phyloP scores from a whole-genome alignment of 2,329 filamentous ascomycete species.

The Davidsoniella eucalypti region DNA sequence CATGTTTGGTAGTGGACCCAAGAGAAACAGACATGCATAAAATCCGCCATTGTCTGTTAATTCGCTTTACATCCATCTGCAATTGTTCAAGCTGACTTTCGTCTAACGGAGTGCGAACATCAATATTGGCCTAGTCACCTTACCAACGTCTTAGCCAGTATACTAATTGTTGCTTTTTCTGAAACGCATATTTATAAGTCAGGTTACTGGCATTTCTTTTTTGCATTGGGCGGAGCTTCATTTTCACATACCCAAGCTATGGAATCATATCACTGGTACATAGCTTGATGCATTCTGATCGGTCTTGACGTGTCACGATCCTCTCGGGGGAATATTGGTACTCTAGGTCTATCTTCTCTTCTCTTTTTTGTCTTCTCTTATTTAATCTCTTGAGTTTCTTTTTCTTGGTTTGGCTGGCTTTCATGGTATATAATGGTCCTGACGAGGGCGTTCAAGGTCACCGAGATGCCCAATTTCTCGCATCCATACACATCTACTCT shows the following conservation, averaged over 20 bases:
- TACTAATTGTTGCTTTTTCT: too few relatives aligned
- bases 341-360: neutral
- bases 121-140: too few relatives aligned
- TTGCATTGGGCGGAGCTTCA: too few relatives aligned
- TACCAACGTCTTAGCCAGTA: too few relatives aligned
- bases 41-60: neutral
- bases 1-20: constrained; percentile 30
- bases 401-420: neutral
- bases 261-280: neutral
- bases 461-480: constrained; percentile 1
- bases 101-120: too few relatives aligned
- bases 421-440: constrained; percentile 6
- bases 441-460: constrained; percentile 7
- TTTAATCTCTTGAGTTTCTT: neutral
- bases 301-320: too few relatives aligned
- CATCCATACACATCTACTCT: neutral
- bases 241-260: neutral
- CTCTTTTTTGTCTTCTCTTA: neutral
- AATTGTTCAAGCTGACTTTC: too few relatives aligned
- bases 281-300: neutral
- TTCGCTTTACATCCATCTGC: neutral
- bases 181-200: too few relatives aligned
- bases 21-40: constrained; percentile 33
- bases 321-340: neutral
- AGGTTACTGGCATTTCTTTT: too few relatives aligned